phyloP scores from a whole-genome alignment of 805 yeast genomes.

The Metschnikowia amazonensis region DNA sequence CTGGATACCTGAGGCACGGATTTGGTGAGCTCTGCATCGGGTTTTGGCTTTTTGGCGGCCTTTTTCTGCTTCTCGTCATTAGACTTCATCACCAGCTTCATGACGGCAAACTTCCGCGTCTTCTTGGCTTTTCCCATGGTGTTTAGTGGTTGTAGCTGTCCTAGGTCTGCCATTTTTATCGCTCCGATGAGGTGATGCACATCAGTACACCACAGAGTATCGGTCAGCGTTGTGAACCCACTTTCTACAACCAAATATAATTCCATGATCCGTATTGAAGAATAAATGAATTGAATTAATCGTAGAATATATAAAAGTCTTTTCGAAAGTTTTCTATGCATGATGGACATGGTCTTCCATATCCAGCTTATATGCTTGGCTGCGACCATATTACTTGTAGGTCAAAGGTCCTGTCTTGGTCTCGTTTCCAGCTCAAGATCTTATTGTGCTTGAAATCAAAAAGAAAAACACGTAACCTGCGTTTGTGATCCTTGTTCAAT shows the following conservation, averaged over 20 bases:
- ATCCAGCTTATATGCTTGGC: background rate
- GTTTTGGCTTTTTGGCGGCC: constrained; percentile 28
- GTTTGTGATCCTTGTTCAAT: constrained; percentile 23
- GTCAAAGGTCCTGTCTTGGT: constrained; percentile 15
- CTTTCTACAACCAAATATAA: too few relatives aligned
- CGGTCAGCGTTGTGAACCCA: too few relatives aligned
- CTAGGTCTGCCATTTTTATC: background rate
- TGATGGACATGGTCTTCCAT: too few relatives aligned
- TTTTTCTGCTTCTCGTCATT: constrained; percentile 53
- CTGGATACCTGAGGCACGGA: constrained; percentile 87
- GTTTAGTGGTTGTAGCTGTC: background rate
- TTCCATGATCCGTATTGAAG: too few relatives aligned
- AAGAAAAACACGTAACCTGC: constrained; percentile 35
- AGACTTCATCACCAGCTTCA: constrained; percentile 73
- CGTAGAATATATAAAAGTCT: background rate
- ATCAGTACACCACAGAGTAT: constrained; percentile 15
- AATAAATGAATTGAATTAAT: too few relatives aligned
- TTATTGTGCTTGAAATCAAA: constrained; percentile 24
- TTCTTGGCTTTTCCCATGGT: constrained; percentile 94
- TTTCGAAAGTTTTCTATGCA: background rate
- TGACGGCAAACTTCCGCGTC: constrained; percentile 93
- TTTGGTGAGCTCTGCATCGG: constrained; percentile 64
- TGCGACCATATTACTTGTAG: constrained; percentile 18
- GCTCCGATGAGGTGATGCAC: constrained; percentile 4
- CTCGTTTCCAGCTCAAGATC: constrained; percentile 39